These are phyloP conservation scores for Gossypium thurberi DNA, from an alignment of 345 rosid genomes.

Conservation along the genomic window DNA sequence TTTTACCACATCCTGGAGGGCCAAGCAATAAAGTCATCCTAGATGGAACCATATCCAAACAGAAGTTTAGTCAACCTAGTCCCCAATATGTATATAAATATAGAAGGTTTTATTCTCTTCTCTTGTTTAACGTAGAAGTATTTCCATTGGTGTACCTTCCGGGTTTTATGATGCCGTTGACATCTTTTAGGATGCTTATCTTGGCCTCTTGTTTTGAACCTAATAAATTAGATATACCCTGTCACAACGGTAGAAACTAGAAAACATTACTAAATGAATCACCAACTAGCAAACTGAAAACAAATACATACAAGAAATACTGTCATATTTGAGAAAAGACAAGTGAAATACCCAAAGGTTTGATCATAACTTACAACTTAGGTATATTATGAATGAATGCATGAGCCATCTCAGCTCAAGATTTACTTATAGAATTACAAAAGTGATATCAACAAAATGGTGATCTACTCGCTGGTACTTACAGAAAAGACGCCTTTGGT, in stretches of 20 bases:
- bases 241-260: neutral
- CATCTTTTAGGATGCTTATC: constrained; percentile 48
- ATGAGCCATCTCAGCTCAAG: neutral
- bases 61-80: neutral
- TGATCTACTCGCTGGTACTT: neutral
- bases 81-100: neutral
- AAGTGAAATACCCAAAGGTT: neutral
- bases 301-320: neutral
- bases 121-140: neutral
- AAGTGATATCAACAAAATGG: neutral
- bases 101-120: neutral
- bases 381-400: neutral
- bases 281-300: neutral
- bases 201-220: constrained; percentile 29
- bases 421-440: neutral
- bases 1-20: constrained; percentile 85
- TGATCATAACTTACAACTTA: neutral
- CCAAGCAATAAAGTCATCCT: constrained; percentile 77
- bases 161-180: constrained; percentile 60
- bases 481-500: neutral
- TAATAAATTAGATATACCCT: neutral
- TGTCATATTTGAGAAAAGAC: too few species aligned
- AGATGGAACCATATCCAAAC: neutral
- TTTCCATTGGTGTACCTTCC: constrained; percentile 28
- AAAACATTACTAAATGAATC: neutral